Conservation (phyloP, 306 rosid species). For the Pterocarpus santalinus region DNA sequence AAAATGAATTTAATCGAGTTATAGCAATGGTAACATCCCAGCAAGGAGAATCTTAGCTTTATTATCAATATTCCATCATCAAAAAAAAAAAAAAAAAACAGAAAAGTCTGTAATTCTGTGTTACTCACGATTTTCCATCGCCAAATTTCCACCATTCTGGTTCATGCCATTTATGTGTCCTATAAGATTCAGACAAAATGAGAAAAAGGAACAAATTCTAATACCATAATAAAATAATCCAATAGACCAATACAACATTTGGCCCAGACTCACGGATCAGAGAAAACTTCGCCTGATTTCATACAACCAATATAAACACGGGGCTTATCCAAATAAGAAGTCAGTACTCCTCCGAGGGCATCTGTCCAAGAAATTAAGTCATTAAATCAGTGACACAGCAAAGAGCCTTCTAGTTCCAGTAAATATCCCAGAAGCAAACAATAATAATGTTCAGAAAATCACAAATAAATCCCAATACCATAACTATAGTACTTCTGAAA, state of each 20-base stretch:
- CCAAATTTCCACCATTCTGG: constrained; percentile 93
- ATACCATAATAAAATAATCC: constrained; percentile 26
- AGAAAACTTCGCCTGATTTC: constrained; percentile 85
- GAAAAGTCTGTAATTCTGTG: background rate
- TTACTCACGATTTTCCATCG: constrained; percentile 70
- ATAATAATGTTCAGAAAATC: constrained; percentile 35
- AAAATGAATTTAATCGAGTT: constrained; percentile 11
- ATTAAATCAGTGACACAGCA: constrained; percentile 36
- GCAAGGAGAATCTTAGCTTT: constrained; percentile 19
- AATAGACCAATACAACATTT: constrained; percentile 36
- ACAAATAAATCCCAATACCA: constrained; percentile 26
- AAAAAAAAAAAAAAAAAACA: background rate
- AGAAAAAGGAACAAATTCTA: constrained; percentile 4
- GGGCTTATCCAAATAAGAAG: constrained; percentile 65
- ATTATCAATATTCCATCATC: background rate
- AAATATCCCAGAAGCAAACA: constrained; percentile 32
- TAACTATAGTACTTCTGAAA: constrained; percentile 19
- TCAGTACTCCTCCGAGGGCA: constrained; percentile 68
- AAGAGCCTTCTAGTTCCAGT: constrained; percentile 34
- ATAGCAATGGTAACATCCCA: background rate
- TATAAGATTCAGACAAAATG: constrained; percentile 49
- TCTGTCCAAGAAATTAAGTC: constrained; percentile 57
- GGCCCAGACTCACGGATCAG: constrained; percentile 68
- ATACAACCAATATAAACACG: constrained; percentile 78
- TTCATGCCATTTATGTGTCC: constrained; percentile 74